phyloP scores from a whole-genome alignment of 495 filamentous ascomycete genomes.

The Aspergillus bridgeri region DNA sequence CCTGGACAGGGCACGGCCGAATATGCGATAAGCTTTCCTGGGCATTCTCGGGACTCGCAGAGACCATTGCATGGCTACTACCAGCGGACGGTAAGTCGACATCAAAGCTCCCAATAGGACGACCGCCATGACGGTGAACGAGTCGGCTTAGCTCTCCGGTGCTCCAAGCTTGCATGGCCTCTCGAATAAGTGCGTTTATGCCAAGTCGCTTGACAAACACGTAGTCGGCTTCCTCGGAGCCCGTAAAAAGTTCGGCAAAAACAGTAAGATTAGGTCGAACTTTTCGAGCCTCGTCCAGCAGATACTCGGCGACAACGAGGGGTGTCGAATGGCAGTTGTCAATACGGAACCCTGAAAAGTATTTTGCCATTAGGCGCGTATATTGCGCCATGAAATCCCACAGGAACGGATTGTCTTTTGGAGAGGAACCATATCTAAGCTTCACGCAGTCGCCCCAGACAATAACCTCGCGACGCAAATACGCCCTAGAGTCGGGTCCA shows the following conservation, averaged over 20 bases:
- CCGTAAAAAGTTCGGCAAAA: conserved; percentile 94
- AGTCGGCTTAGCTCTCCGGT: conserved; percentile 86
- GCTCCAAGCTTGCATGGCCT: conserved; percentile 98
- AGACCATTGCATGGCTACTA: conserved; percentile 39
- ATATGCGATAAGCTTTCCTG: conserved; percentile 68
- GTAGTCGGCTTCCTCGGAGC: conserved; percentile 93
- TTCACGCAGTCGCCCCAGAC: conserved; percentile 99
- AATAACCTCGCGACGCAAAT: conserved; percentile 91
- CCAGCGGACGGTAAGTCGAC: conserved; percentile 56
- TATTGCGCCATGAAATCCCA: conserved; percentile 97
- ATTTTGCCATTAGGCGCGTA: conserved; percentile 88
- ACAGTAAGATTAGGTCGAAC: conserved; percentile 87
- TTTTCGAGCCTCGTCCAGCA: conserved; percentile 85
- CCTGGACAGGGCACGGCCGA: conserved; percentile 78
- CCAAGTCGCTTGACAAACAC: conserved; percentile 90
- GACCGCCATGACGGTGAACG: conserved; percentile 90
- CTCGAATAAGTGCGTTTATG: conserved; percentile 84
- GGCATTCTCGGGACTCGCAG: conserved; percentile 34
- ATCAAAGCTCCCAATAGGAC: conserved; percentile 95
- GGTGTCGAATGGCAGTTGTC: conserved; percentile 99
- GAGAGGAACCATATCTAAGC: conserved; percentile 79
- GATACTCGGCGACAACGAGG: conserved; percentile 85
- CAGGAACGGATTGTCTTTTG: conserved; percentile 84
- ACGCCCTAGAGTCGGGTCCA: conserved; percentile 81
- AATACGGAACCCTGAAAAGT: conserved; percentile 92